These are phyloP conservation scores for Hawksworthiomyces lignivorus DNA, from an alignment of 2,329 filamentous ascomycete genomes.

Conservation along the genomic window DNA sequence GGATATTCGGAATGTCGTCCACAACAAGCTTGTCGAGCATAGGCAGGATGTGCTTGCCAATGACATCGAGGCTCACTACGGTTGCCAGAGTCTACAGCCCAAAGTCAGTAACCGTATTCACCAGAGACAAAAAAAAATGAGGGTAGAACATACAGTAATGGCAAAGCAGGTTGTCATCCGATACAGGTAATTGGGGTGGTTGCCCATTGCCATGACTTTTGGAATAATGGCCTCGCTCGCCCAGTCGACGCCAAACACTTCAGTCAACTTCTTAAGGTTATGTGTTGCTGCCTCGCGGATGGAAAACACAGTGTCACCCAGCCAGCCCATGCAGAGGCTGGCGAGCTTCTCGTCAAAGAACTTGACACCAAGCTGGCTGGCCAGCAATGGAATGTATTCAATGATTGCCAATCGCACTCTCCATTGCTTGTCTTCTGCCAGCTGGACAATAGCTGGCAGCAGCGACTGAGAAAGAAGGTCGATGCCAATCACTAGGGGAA, in stretches of 20 bases:
- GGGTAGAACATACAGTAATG: constrained; percentile 68
- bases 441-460: constrained; percentile 90
- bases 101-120: constrained; percentile 11
- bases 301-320: constrained; percentile 97
- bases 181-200: constrained; percentile 97
- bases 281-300: constrained; percentile 96
- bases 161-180: constrained; percentile 99
- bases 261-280: constrained; percentile 96
- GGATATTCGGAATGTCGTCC: constrained; percentile 97
- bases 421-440: constrained; percentile 99
- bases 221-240: constrained; percentile 94
- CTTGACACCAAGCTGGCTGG: constrained; percentile 88
- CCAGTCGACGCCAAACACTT: constrained; percentile 98
- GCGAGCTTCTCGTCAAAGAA: constrained; percentile 99
- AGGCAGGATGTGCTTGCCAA: constrained; percentile 85
- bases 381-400: constrained; percentile 95
- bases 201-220: constrained; percentile 97
- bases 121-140: not conserved
- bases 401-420: constrained; percentile 96
- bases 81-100: constrained; percentile 72
- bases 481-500: constrained; percentile 77
- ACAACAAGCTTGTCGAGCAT: constrained; percentile 91
- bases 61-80: constrained; percentile 88
- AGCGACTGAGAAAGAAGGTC: constrained; percentile 94
- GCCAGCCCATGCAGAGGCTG: constrained; percentile 94